Conservation (phyloP, 495 filamentous ascomycete species). For the Talaromyces borbonicus region DNA sequence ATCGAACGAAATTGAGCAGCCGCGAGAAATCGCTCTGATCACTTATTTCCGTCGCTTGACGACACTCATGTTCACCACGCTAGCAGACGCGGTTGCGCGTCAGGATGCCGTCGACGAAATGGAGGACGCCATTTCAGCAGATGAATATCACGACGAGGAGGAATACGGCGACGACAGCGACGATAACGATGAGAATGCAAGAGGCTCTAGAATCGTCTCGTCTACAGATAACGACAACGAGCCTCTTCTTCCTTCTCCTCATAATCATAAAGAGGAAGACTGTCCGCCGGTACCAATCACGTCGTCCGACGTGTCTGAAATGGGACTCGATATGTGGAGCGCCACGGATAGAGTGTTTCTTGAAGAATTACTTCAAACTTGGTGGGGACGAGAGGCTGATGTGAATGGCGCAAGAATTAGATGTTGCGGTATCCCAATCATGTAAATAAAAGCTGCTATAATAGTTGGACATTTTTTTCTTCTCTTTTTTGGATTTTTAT, state of each 20-base stretch:
- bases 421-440: conserved; percentile 73
- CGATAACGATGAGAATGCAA: conserved; percentile 24
- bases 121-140: conserved; percentile 24
- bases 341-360: conserved; percentile 65
- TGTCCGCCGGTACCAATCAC: conserved; percentile 43
- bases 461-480: too few species aligned
- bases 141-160: too few species aligned
- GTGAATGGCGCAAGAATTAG: conserved; percentile 65
- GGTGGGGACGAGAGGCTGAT: conserved; percentile 59
- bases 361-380: conserved; percentile 52
- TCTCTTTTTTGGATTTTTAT: too few species aligned
- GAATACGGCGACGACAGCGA: conserved; percentile 35
- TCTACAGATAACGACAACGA: neutral
- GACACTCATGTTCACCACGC: conserved; percentile 52
- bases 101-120: conserved; percentile 51
- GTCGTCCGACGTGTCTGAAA: conserved; percentile 60
- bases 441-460: conserved; percentile 28
- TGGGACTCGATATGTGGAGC: conserved; percentile 88
- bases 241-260: conserved; percentile 1
- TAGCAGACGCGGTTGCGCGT: conserved; percentile 44
- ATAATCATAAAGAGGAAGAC: neutral
- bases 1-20: conserved; percentile 23
- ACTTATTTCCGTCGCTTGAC: conserved; percentile 90
- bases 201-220: neutral
- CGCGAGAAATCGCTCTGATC: conserved; percentile 65